Base-by-base conservation (phyloP, 192 early-diverging fungal species). In the Linnemannia exigua region DNA sequence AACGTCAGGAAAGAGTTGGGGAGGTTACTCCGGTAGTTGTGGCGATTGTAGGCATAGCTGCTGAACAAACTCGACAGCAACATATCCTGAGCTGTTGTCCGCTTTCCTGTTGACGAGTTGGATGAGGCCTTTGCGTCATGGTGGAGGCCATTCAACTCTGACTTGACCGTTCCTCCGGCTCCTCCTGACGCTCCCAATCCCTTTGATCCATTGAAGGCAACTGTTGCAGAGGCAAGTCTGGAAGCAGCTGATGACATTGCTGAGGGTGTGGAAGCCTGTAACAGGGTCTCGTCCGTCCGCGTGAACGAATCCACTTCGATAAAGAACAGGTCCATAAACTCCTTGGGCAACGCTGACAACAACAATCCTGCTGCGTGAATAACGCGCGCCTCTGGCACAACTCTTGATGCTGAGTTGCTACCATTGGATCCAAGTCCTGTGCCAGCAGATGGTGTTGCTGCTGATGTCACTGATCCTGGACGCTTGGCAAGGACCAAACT, bases 1-100 rank as follows among this genome's bases (percentile, higher is more conserved):
- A 96, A 88, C 0, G 94, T 93, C 69, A 96, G 75, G 70, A 94
- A 94, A 8, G 90, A 92, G 79, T 96, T 96, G 63, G 95, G 92
- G 14, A 89, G 82, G 74, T 95, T 96, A 80, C 90, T 90, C 72
- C 89, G 88, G 37, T 87, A 89, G 66, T 92, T 94, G 74, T 88
- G 82, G 46, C 94, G 90, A 74, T 95, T 95, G 78, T 92, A 94
- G 15, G 89, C 82, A 72, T 95, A 87, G 77, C 90, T 77, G 88
- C 90, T 93, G 85, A 86, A 92, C 67, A 91, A 90, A 70, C 89
- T 82, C 35, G 88, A 90, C 41, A 89, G 89, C 69, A 88, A 72
- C 89, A 87, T 91, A 38, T 89, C 88, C 70, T 90, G 90, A 3
- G 76, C 84, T 7, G 75, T 74, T 36, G 77, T 50, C 36, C 81